These are phyloP conservation scores for Brasenia schreberi DNA, from an alignment of 164 flowering plant species.

Conservation along the genomic window DNA sequence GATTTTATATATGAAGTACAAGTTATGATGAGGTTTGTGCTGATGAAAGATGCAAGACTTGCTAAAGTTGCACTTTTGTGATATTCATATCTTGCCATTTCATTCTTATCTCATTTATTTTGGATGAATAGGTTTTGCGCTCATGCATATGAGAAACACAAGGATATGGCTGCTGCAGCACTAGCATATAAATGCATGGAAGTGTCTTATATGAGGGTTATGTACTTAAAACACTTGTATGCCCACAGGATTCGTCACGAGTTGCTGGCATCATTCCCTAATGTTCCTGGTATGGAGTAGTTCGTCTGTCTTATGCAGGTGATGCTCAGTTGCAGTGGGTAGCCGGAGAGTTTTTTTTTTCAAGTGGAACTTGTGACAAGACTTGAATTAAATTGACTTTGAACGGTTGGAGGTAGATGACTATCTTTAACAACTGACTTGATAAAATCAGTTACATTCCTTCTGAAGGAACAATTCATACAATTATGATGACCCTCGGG, in stretches of 20 bases:
- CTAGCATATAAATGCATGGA: slow-evolving; percentile 88
- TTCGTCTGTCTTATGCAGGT: no score
- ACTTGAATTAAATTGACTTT: no score
- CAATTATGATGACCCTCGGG: no score
- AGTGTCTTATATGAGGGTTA: slow-evolving; percentile 65
- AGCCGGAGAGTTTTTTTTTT: no score
- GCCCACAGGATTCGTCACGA: slow-evolving; percentile 38
- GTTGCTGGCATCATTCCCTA: slow-evolving; percentile 44
- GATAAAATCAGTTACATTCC: no score
- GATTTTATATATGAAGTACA: no score
- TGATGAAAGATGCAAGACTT: background rate
- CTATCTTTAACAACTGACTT: no score
- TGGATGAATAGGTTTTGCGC: slow-evolving; percentile 47
- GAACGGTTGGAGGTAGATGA: no score
- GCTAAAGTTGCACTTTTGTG: background rate
- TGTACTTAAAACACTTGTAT: slow-evolving; percentile 32
- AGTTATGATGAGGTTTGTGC: background rate
- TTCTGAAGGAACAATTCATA: no score
- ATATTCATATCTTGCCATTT: background rate
- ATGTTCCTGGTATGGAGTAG: slow-evolving; percentile 19
- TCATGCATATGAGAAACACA: slow-evolving; percentile 45
- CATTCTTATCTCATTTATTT: background rate
- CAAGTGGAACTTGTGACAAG: no score
- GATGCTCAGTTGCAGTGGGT: no score
- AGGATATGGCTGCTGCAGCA: slow-evolving; percentile 71